A percentile compares a stretch with the other conserved stretches of the same genome.
Conservation (phyloP, 495 filamentous ascomycete genomes). For the Echria macrotheca region DNA sequence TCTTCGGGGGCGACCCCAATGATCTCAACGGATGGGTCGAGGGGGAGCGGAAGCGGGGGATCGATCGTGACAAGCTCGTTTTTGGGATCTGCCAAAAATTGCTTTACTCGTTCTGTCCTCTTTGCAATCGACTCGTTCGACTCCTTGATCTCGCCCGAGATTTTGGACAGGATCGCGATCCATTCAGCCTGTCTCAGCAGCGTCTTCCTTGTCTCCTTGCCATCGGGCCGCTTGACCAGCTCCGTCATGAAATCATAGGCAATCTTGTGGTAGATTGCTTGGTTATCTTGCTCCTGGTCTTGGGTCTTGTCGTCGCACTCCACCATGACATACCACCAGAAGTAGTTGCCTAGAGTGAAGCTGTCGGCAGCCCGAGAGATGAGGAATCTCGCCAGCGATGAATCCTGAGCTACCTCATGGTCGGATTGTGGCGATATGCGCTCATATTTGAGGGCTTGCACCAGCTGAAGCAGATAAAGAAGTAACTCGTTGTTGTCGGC, state of each 20-base stretch:
- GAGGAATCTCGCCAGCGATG: conserved; percentile 84
- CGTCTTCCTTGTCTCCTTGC: conserved; percentile 64
- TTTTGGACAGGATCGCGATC: conserved; percentile 77
- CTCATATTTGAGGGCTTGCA: conserved; percentile 96
- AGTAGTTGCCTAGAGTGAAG: conserved; percentile 84
- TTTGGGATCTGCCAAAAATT: conserved; percentile 77
- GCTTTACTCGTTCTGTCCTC: conserved; percentile 78
- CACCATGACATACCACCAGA: conserved; percentile 98
- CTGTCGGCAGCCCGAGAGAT: conserved; percentile 80
- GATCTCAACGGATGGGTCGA: conserved; percentile 78
- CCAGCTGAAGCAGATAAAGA: conserved; percentile 88
- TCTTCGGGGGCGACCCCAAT: conserved; percentile 78
- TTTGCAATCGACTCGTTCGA: conserved; percentile 67
- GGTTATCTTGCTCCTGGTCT: conserved; percentile 63
- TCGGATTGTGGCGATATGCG: conserved; percentile 54
- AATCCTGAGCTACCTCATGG: conserved; percentile 67
- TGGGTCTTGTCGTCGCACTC: conserved; percentile 78
- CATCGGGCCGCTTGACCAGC: conserved; percentile 55
- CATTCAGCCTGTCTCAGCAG: conserved; percentile 86
- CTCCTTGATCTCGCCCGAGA: conserved; percentile 83
- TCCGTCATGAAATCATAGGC: conserved; percentile 94
- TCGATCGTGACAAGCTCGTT: conserved; percentile 81
- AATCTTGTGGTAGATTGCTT: conserved; percentile 80
- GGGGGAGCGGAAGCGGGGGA: conserved; percentile 79
- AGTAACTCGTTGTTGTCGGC: conserved; percentile 91